phyloP scores from a whole-genome alignment of 2,329 filamentous ascomycete genomes.

The Calonectria montana region DNA sequence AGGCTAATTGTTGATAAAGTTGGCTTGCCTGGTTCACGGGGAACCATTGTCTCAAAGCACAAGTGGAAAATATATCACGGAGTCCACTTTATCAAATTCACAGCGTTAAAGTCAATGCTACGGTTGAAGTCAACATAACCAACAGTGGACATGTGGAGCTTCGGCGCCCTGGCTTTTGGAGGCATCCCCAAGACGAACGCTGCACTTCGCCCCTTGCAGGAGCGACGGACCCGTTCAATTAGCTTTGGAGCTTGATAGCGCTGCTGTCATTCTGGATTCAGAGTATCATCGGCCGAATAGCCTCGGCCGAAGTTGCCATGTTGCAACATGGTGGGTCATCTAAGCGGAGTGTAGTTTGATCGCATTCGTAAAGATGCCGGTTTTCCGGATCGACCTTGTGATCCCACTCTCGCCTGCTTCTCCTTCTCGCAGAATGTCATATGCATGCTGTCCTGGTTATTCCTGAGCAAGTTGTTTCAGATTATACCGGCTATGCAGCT shows the following conservation, averaged over 20 bases:
- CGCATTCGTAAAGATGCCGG: not conserved
- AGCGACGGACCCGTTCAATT: slow-evolving; percentile 42
- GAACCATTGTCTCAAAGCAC: no score
- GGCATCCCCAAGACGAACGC: not conserved
- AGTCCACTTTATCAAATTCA: no score
- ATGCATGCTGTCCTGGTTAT: slow-evolving; percentile 69
- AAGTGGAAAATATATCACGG: no score
- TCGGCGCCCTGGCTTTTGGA: not conserved
- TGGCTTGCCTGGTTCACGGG: no score
- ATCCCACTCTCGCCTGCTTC: slow-evolving; percentile 62
- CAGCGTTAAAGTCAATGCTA: not conserved
- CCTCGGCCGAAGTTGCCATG: slow-evolving; percentile 63
- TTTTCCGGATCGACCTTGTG: not conserved
- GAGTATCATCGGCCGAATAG: slow-evolving; percentile 63
- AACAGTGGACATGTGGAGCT: not conserved
- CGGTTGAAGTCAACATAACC: not conserved
- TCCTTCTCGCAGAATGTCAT: slow-evolving; percentile 69
- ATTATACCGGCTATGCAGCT: not conserved
- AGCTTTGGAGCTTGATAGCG: slow-evolving; percentile 52
- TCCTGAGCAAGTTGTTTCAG: slow-evolving; percentile 70
- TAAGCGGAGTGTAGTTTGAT: slow-evolving; percentile 50
- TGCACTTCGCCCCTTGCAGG: not conserved
- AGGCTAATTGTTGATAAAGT: no score
- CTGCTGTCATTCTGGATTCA: slow-evolving; percentile 27
- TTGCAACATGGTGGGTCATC: slow-evolving; percentile 52